Evolutionary conservation across 192 early-diverging fungal species (phyloP), one percentile per base, ranked within the genome.

Genomic region (Linnemannia zychae): DNA sequence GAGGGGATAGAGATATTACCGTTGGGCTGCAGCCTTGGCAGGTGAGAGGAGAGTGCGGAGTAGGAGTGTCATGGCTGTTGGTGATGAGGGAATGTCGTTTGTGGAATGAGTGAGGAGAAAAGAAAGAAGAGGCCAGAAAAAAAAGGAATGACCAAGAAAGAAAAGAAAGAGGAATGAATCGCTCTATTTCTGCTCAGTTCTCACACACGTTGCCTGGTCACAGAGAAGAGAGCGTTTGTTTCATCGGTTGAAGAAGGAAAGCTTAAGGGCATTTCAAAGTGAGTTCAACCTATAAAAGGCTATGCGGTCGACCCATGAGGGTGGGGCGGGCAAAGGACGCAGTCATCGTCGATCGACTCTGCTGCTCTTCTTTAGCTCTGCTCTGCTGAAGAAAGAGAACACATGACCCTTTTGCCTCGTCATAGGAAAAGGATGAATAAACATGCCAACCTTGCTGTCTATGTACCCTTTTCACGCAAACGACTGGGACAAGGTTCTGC

Each of bases 31-130:
- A 66, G 66, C 78, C 38, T 44, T 74, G 46, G 63, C 46, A 20
- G 78, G 72, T 60, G 72, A 80, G n/a, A 74, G 38, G 13, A 80
- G 36, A 52, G 63, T 73, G 72, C 77, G 77, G 36, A 63, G 31
- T 63, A 79, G 57, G 57, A 63, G 40, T 12, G 70, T 50, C 7
- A 72, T 22, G 28, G 68, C 40, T 24, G 52, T 71, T 33, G 67
- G 2, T 46, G 70, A 47, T 60, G 77, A 47, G 44, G 71, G 48
- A 57, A 50, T 49, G 52, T 49, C 7, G 52, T 44, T 44, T 44
- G 34, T 46, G 47, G 22, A 7, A 28, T 33, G 24, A 20, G 40
- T 36, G 13, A 17, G 48, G 28, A 17, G n/a, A 47, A 37, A 28
- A 28, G 12, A 28, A 6, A 22, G 38, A 44, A 13, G 67, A n/a